Evolutionary conservation across 1,284 basidiomycete genomes (phyloP).

Genomic region (Sparassis latifolia): DNA sequence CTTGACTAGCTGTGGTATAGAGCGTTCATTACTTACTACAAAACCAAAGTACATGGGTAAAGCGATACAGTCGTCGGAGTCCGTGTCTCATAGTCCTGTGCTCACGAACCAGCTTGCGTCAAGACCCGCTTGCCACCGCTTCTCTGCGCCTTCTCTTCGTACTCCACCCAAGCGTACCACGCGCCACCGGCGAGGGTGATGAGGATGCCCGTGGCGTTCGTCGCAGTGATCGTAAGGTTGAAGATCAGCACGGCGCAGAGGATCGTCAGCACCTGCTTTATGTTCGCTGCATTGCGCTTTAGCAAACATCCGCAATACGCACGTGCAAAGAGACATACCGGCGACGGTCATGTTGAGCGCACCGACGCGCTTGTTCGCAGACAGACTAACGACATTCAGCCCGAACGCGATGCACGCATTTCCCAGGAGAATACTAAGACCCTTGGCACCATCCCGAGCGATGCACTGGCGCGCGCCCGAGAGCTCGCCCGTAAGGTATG

Average conservation of each 20-base stretch:
- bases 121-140: neutral
- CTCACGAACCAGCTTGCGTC: neutral
- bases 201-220: constrained; percentile 75
- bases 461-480: constrained; percentile 41
- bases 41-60: too few relatives aligned
- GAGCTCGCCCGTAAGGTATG: constrained; percentile 76
- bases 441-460: constrained; percentile 23
- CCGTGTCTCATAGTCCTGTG: too few relatives aligned
- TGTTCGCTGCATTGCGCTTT: constrained; percentile 50
- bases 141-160: constrained; percentile 40
- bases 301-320: neutral
- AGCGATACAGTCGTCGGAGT: too few relatives aligned
- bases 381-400: constrained; percentile 88
- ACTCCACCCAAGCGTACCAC: constrained; percentile 76
- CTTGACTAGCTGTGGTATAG: too few relatives aligned
- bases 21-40: too few relatives aligned
- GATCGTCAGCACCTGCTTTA: constrained; percentile 93
- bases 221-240: constrained; percentile 69
- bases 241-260: constrained; percentile 81
- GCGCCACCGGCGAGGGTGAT: constrained; percentile 82
- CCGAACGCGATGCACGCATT: constrained; percentile 88
- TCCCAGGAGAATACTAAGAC: constrained; percentile 47
- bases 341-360: constrained; percentile 85
- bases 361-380: constrained; percentile 85
- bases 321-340: constrained; percentile 37